phyloP scores from a whole-genome alignment of 768 basidiomycete genomes.

The Russula dissimulans region DNA sequence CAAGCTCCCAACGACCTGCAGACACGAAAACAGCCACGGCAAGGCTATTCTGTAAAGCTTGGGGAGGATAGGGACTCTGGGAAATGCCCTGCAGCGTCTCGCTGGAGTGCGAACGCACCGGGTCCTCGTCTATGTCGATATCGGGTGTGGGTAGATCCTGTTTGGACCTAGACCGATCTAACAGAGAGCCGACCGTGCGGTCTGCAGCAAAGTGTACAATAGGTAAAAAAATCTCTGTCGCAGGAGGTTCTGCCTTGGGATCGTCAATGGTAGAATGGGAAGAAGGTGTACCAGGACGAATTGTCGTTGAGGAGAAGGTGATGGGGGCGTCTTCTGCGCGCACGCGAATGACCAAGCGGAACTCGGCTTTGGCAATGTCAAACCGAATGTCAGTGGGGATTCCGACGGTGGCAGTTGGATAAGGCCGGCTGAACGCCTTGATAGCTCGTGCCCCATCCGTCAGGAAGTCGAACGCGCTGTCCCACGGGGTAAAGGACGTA shows the following conservation, averaged over 20 bases:
- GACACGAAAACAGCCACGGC: constrained; percentile 37
- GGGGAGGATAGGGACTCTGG: constrained; percentile 11
- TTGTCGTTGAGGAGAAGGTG: constrained; percentile 9
- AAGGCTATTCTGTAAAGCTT: constrained; percentile 42
- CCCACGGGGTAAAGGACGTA: constrained; percentile 29
- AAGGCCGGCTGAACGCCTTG: constrained; percentile 79
- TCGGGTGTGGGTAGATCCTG: constrained; percentile 12
- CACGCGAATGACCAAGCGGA: constrained; percentile 63
- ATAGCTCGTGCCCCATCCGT: constrained; percentile 81
- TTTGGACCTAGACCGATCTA: background rate
- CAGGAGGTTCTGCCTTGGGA: constrained; percentile 29
- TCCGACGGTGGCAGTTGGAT: constrained; percentile 70
- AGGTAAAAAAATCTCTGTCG: constrained; percentile 91
- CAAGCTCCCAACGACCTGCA: constrained; percentile 38
- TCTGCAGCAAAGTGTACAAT: constrained; percentile 76
- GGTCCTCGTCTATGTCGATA: background rate
- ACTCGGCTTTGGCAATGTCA: constrained; percentile 59
- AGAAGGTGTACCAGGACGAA: constrained; percentile 15
- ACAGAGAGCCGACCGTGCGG: constrained; percentile 20
- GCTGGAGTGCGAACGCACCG: constrained; percentile 7
- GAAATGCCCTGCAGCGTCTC: constrained; percentile 18
- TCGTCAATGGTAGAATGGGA: constrained; percentile 19
- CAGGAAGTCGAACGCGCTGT: constrained; percentile 60
- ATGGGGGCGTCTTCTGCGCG: constrained; percentile 42
- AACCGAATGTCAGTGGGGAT: constrained; percentile 57